Base-by-base conservation (phyloP, 371 early-diverging fungal species). In the Coemansia sp. region DNA sequence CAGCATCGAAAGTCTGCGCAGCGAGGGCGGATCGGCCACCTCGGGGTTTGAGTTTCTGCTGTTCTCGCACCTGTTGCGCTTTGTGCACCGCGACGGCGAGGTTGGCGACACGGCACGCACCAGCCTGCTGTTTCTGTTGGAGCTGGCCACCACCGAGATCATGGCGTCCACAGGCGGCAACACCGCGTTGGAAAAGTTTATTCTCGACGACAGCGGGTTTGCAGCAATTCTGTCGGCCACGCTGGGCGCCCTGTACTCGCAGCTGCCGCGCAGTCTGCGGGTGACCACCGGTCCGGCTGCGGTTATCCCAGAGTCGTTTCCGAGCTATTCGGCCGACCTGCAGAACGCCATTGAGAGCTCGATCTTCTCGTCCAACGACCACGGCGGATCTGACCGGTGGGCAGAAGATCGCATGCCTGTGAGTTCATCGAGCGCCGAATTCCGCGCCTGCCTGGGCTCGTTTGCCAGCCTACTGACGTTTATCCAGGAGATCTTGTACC, bases 61-160 rank as follows among this genome's bases (percentile, higher is more conserved):
- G 11, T 93, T 93, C 59, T 83, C 93, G 12, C 94, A 96, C 63
- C 81, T 96, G 36, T 72, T 94, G 49, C 84, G 83, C 52, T 94
- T 89, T 76, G 83, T 97, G 10, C 94, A 95, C 70, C 83, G 86
- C 26, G 95, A 95, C 57, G 95, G 94, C 36, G 82, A 87, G 58
- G 77, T 87, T 5, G 94, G 96, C 8, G 98, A 97, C 64, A 90
- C 85, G 65, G 94, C 96, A 4, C 81, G 98, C 16, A 92, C 93
- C 10, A 93, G 93, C n/a, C 78, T 94, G 42, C 77, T 92, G 39
- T 92, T 94, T 65, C 68, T 97, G 48, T 83, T 97, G 70, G 94
- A 94, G 63, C 83, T 95, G 71, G 90, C 91, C 0, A 83, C 82
- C 4, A 83, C 84, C 9, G 84, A 84, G 43, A 77, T 75, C 54